Conservation (phyloP, 805 yeast species). For the Candida nanaspora region DNA sequence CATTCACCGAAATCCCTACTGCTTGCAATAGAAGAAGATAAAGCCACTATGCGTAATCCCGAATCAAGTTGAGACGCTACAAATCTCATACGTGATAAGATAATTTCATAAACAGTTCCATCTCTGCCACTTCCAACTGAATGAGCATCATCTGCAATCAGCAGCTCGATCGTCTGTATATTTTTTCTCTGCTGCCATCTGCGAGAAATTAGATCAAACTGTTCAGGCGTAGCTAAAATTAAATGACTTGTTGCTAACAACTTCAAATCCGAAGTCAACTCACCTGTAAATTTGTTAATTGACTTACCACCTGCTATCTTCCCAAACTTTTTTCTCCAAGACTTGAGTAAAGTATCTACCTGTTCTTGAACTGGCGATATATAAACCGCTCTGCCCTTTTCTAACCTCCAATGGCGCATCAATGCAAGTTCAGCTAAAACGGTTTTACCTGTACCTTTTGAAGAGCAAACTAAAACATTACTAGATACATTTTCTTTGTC, state of each 20-base stretch:
- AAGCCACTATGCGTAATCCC: conserved; percentile 55
- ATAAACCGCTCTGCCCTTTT: conserved; percentile 65
- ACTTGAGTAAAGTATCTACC: conserved; percentile 36
- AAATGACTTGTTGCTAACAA: conserved; percentile 56
- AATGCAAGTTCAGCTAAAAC: conserved; percentile 67
- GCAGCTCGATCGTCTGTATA: conserved; percentile 57
- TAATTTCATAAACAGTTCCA: conserved; percentile 64
- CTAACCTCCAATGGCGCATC: conserved; percentile 63
- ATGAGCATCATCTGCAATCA: conserved; percentile 73
- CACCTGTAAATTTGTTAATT: conserved; percentile 53
- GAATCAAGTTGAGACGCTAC: conserved; percentile 60
- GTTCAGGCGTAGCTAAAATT: conserved; percentile 70
- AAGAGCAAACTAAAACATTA: conserved; percentile 58
- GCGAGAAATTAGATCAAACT: conserved; percentile 66
- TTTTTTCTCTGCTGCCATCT: conserved; percentile 78
- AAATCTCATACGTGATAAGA: conserved; percentile 64
- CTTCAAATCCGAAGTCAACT: conserved; percentile 44
- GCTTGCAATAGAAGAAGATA: conserved; percentile 64
- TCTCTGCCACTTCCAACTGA: conserved; percentile 45
- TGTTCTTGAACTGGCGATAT: conserved; percentile 56
- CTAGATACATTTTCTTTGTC: conserved; percentile 19
- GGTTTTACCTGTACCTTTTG: conserved; percentile 75
- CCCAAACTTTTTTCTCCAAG: conserved; percentile 49
- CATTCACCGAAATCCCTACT: conserved; percentile 79
- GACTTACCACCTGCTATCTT: conserved; percentile 48